Evolutionary conservation across 331 rosid genomes (phyloP), one percentile per base, ranked within the genome.

Genomic region (Arachis monticola): DNA sequence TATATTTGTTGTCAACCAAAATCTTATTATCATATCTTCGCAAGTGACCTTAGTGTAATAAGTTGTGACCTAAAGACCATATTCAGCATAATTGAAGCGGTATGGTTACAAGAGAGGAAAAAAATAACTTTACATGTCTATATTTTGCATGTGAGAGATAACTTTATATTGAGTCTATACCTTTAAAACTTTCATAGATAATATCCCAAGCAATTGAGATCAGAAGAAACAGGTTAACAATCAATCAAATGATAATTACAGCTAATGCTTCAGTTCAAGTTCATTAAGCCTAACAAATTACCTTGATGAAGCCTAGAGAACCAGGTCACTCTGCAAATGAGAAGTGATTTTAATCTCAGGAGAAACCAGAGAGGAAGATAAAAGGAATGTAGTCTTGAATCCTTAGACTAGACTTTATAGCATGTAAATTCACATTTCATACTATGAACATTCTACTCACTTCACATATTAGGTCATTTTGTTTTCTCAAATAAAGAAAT

Each of bases 71-170:
- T 48, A 10, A 1, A 48, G 53, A 5, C 40, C 59, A 8, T 17
- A 61, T 13, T 61, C 31, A 73, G 30, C 7, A 31, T 57, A 67
- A 47, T 40, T 53, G 60, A 67, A 67, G n/a, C 9, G 69, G 73
- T 69, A 70, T 53, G 11, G 56, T 42, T n/a, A 66, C 11, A 64
- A 13, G 12, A 64, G 69, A 35, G n/a, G 4, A 38, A 42, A 41
- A 41, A 1, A 8, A 30, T n/a, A n/a, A n/a, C n/a, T 64, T 64
- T 64, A 64, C 31, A 7, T n/a, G 6, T 41, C 46, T 14, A 42
- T 10, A 35, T 13, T 64, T 64, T n/a, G 69, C 10, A 41, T 14
- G 46, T 13, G 46, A 64, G 40, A 65, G 40, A 65, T 17, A 45
- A 45, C 70, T 44, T 55, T 3, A 9, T 59, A 48, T 2, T 10